Evolutionary conservation across 2,329 filamentous ascomycete genomes (phyloP).

Genomic region (Colletotrichum sp.): DNA sequence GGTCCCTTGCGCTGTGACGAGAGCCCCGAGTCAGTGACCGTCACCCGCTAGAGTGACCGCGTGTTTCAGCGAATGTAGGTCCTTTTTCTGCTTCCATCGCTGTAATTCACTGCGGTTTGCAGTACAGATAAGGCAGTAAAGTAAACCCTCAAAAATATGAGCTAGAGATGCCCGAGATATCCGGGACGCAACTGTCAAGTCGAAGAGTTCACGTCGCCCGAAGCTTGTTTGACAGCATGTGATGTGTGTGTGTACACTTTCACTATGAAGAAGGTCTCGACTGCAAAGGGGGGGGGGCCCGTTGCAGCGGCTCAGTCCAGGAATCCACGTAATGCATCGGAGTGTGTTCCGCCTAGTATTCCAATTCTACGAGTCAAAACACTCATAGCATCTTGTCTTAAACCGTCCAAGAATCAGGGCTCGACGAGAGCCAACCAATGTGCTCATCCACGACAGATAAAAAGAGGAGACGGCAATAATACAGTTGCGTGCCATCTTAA

Average conservation of each 20-base stretch:
- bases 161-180: background rate
- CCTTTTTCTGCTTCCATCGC: background rate
- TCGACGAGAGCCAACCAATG: background rate
- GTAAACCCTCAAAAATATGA: background rate
- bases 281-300: background rate
- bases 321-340: background rate
- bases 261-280: background rate
- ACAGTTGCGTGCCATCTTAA: background rate
- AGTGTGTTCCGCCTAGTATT: background rate
- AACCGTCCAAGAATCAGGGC: background rate
- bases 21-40: background rate
- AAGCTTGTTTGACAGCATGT: background rate
- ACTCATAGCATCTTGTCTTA: background rate
- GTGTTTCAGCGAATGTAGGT: constrained; percentile 6
- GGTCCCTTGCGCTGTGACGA: background rate
- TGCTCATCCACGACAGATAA: background rate
- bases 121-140: background rate
- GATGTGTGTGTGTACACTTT: background rate
- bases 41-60: background rate
- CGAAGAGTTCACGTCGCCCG: background rate
- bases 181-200: background rate
- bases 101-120: background rate
- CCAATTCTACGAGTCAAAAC: background rate
- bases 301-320: background rate
- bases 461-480: background rate